Evolutionary conservation across 257 asterid species (phyloP), one percentile per base, ranked within the genome.

Genomic region (Nicotiana attenuata): DNA sequence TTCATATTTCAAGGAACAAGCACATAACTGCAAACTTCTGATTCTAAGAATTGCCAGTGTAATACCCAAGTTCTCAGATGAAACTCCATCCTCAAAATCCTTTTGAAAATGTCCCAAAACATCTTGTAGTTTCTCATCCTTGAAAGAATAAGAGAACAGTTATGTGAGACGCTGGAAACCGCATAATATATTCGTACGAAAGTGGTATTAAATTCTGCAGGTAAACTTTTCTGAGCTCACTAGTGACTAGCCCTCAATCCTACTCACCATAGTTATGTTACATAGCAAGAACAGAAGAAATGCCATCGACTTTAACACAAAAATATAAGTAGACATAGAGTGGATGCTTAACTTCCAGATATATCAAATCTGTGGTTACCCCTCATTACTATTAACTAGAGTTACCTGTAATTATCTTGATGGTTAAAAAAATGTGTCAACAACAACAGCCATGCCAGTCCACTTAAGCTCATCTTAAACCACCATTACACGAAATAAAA

Each of bases 61-160:
- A 75, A 50, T 75, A 75, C 97, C 97, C 90, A 92, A 88, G 86
- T 89, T 92, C 85, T 90, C 97, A 80, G 92, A 92, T 33, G 97
- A 90, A 83, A 92, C 93, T 33, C 92, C 94, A 67, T 94, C 97
- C 88, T 92, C 93, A 81, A 92, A 92, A 83, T 92, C 97, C 85
- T 92, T 89, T 86, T 90, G 93, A 85, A 88, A 87, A 84, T 92
- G 94, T 56, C 97, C 97, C 88, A 92, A 82, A 64, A 88, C 90
- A 80, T 84, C 89, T 77, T 92, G 92, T 84, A 92, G 87, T 77
- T 92, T 92, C 83, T 89, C 97, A 83, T 82, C 94, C 97, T 92
- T 85, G 82, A 60, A 78, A 57, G 33, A 55, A 78, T 31, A 78
- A 78, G 33, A 73, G 24, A 78, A 15, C 16, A 60, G 24, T 16